phyloP scores from a whole-genome alignment of 352 stramenopile genomes.

The Phytophthora sp. region DNA sequence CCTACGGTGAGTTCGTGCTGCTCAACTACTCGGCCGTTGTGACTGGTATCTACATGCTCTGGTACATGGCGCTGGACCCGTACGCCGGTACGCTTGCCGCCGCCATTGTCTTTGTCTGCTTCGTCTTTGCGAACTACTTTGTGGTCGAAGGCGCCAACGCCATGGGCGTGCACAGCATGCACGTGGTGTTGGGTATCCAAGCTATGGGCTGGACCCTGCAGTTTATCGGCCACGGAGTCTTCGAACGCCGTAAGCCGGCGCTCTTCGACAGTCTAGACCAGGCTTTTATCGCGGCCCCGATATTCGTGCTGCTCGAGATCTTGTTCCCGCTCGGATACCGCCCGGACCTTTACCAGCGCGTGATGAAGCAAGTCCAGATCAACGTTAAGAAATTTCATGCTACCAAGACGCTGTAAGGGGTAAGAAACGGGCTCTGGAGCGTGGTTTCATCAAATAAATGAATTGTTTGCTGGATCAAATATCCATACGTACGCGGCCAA shows the following conservation, averaged over 20 bases:
- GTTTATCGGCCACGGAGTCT: constrained; percentile 89
- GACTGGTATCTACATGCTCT: constrained; percentile 75
- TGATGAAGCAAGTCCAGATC: constrained; percentile 62
- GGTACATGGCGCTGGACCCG: constrained; percentile 80
- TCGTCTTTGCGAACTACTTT: constrained; percentile 72
- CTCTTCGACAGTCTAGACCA: constrained; percentile 90
- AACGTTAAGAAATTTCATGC: constrained; percentile 71
- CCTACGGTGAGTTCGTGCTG: constrained; percentile 59
- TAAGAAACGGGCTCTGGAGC: neutral
- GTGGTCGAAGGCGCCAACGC: constrained; percentile 39
- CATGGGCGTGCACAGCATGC: constrained; percentile 58
- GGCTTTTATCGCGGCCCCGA: constrained; percentile 79
- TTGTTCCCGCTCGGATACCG: constrained; percentile 85
- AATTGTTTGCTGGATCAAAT: constrained; percentile 5
- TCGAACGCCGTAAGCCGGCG: constrained; percentile 85
- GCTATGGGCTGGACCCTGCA: constrained; percentile 67
- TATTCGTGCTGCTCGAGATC: constrained; percentile 90
- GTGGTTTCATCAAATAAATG: constrained; percentile 14
- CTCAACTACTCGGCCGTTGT: constrained; percentile 73
- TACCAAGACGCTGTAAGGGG: constrained; percentile 42
- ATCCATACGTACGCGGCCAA: constrained; percentile 1
- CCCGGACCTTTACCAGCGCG: constrained; percentile 65
- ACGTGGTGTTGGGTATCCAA: constrained; percentile 66
- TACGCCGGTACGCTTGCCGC: constrained; percentile 67
- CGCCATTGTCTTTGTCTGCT: constrained; percentile 52